These are phyloP conservation scores for Diddensiella santjacobensis DNA, from an alignment of 805 yeast species.

Conservation along the genomic window DNA sequence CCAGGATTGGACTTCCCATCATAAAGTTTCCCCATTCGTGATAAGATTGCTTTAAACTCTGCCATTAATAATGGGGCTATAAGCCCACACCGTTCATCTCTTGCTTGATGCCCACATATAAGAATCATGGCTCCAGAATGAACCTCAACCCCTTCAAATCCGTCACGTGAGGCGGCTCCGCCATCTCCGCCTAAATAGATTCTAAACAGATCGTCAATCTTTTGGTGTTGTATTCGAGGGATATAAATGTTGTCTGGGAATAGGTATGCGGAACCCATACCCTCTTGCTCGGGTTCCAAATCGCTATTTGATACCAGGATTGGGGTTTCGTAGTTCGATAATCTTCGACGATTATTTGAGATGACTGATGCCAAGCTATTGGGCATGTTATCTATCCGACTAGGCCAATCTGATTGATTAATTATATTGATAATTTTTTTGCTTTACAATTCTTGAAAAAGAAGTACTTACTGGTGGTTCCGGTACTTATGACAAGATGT, in stretches of 20 bases:
- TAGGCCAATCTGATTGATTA: constrained; percentile 36
- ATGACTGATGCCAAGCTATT: constrained; percentile 3
- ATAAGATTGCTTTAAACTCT: constrained; percentile 48
- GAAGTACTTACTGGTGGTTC: constrained; percentile 36
- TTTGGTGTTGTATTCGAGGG: background rate
- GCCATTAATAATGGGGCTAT: constrained; percentile 54
- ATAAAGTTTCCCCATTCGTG: constrained; percentile 33
- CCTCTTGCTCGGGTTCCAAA: constrained; percentile 1
- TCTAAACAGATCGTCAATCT: background rate
- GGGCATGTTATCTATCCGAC: constrained; percentile 43
- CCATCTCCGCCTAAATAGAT: background rate
- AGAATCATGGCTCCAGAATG: constrained; percentile 37
- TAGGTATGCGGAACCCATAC: constrained; percentile 37
- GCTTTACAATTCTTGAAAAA: too few species aligned
- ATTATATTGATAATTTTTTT: too few species aligned
- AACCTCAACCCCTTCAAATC: background rate
- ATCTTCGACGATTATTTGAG: constrained; percentile 28
- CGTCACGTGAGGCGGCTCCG: background rate
- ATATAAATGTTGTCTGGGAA: constrained; percentile 50
- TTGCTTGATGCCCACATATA: constrained; percentile 61
- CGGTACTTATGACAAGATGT: constrained; percentile 52
- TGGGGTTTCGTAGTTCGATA: constrained; percentile 38
- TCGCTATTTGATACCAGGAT: constrained; percentile 39
- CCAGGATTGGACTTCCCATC: constrained; percentile 24
- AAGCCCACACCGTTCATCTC: constrained; percentile 66